phyloP scores from a whole-genome alignment of 306 rosid species.

The Pyrus betulifolia region DNA sequence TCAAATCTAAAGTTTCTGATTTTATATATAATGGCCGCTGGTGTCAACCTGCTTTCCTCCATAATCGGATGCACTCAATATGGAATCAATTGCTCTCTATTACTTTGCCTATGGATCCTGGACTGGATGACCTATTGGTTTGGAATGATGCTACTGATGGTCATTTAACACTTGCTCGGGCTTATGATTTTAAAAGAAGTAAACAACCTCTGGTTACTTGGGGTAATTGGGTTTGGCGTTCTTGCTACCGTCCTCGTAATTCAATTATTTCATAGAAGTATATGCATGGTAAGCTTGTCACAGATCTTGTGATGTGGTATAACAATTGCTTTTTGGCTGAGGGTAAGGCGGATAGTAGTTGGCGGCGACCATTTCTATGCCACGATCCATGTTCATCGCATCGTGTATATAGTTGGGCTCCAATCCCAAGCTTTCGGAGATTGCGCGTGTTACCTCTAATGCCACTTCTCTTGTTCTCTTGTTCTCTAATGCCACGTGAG shows the following conservation, averaged over 20 bases:
- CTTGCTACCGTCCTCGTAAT: neutral
- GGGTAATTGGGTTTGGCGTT: neutral
- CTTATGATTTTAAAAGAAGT: too few relatives aligned
- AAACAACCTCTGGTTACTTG: neutral
- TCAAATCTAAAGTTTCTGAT: neutral
- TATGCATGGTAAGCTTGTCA: neutral
- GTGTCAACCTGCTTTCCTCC: neutral
- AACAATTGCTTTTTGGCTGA: conserved; percentile 18
- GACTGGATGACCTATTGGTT: neutral
- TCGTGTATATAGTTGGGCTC: conserved; percentile 13
- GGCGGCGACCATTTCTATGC: conserved; percentile 5
- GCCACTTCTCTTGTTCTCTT: conserved; percentile 1
- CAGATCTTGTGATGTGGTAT: conserved; percentile 17
- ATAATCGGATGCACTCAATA: neutral
- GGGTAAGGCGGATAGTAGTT: conserved; percentile 22
- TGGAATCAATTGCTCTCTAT: neutral
- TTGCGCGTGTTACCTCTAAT: neutral
- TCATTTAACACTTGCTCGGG: neutral
- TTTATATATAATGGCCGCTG: neutral
- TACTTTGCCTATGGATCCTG: neutral
- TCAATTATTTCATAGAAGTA: neutral
- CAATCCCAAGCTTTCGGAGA: conserved; percentile 22
- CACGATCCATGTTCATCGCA: conserved; percentile 1
- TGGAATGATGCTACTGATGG: neutral
- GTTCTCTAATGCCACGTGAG: neutral